Base-by-base conservation (phyloP, 1,139 yeast genomes). In the Pichia sorboxylosa region DNA sequence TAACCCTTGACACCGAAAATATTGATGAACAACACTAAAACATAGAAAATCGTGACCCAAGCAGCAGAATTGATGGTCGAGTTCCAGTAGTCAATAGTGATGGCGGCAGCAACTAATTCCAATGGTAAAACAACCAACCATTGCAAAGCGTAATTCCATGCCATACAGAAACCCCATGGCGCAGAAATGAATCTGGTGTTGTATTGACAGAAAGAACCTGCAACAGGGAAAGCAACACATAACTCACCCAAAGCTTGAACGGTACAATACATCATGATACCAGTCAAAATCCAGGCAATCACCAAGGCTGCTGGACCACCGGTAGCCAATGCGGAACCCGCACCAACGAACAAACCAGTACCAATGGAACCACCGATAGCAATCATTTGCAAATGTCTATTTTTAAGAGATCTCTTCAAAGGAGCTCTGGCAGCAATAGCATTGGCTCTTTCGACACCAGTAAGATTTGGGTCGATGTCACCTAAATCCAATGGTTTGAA, bases 291-390 rank as follows among this genome's bases (percentile, higher is more conserved):
- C 70, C 75, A 73, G 16, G 68, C 74, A 36, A 76, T 67, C 21
- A 76, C 59, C 28, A 74, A 51, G 30, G 75, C 64, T 3, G 75
- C 84, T 11, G 90, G 87, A 27, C 90, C 90, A 51, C 82, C 81
- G 14, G 63, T 59, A 36, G 58, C 56, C 42, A 78, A 60, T 8
- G 83, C 76, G 40, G 64, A 61, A 40, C 85, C 85, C 21, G 74
- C 63, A 50, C 80, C 80, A 27, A 77, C 71, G 46, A 66, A 66
- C 34, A 67, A 53, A 45, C 73, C 73, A 11, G 73, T 80, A 57
- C 94, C 94, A 42, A 83, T 80, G 33, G 84, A 68, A 42, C 93
- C 93, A 50, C 94, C 94, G 46, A 83, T 75, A 30, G 93, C 92
- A 52, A 83, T 76, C 83, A 82, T 79, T 50, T 78, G 80, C 46